phyloP scores from a whole-genome alignment of 2,329 filamentous ascomycete genomes.

The Alternaria incomplexa region DNA sequence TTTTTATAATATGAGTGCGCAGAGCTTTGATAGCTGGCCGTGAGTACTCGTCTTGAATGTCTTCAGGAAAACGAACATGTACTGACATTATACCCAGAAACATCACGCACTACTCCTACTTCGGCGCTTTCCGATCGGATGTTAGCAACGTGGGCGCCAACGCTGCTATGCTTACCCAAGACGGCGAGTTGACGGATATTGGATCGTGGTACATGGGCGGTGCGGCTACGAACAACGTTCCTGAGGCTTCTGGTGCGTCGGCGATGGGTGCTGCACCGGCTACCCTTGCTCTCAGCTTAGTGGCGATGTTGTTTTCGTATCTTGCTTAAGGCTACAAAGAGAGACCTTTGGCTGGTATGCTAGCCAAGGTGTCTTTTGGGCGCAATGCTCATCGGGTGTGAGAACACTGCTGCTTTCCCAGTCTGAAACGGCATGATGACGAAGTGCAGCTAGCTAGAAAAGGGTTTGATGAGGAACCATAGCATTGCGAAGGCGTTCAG shows the following conservation, averaged over 20 bases:
- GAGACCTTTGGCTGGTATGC: too few species aligned
- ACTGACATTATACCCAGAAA: too few species aligned
- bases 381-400: too few species aligned
- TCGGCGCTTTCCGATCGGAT: slow-evolving; percentile 73
- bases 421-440: neutral
- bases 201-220: slow-evolving; percentile 78
- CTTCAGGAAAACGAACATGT: too few species aligned
- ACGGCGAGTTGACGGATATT: slow-evolving; percentile 75
- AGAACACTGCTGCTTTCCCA: too few species aligned
- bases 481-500: neutral
- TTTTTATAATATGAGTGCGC: slow-evolving; percentile 71
- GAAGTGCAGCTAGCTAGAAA: neutral
- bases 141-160: slow-evolving; percentile 78
- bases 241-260: neutral
- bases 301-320: neutral
- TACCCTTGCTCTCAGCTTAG: neutral
- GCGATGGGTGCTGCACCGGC: neutral
- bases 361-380: too few species aligned
- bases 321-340: neutral
- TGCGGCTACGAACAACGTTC: slow-evolving; percentile 8
- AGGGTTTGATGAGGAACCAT: too few species aligned
- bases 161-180: slow-evolving; percentile 70
- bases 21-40: slow-evolving; percentile 70
- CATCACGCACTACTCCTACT: slow-evolving; percentile 74
- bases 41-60: too few species aligned